These are phyloP conservation scores for Prototheca cutis DNA, from an alignment of 163 green algal genomes.

Conservation along the genomic window DNA sequence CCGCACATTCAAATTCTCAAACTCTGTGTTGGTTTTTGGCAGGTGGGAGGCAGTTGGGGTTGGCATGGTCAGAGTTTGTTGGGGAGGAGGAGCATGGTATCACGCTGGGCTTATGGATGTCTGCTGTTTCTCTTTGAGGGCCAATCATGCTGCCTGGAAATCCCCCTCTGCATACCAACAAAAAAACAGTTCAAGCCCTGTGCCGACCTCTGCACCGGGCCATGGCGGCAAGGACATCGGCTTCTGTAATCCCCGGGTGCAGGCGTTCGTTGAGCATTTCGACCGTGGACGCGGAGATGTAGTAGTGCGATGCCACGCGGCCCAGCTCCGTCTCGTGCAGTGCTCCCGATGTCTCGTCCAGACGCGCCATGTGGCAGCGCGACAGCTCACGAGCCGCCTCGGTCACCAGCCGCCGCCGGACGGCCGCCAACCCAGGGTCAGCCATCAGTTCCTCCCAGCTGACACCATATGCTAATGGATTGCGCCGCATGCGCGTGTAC, in stretches of 20 bases:
- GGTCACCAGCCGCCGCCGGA: constrained; percentile 57
- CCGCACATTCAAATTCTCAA: constrained; percentile 83
- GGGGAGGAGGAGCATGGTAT: too few relatives aligned
- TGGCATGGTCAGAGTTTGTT: too few relatives aligned
- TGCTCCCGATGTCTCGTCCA: constrained; percentile 70
- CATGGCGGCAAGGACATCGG: constrained; percentile 73
- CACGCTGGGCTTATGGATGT: too few relatives aligned
- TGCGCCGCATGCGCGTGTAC: constrained; percentile 73
- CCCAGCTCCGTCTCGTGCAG: constrained; percentile 92
- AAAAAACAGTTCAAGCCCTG: too few relatives aligned
- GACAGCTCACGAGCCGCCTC: constrained; percentile 63
- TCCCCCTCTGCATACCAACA: too few relatives aligned
- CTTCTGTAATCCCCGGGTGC: constrained; percentile 69
- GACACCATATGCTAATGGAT: constrained; percentile 88
- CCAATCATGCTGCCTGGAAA: too few relatives aligned
- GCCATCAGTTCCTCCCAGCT: constrained; percentile 70
- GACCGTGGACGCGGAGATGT: constrained; percentile 75
- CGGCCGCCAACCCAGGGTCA: constrained; percentile 41
- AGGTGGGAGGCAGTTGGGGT: too few relatives aligned
- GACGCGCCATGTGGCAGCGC: constrained; percentile 62
- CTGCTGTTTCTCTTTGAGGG: too few relatives aligned
- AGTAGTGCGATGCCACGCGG: constrained; percentile 89
- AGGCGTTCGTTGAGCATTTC: constrained; percentile 78
- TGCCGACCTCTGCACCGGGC: constrained; percentile 36
- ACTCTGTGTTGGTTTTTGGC: too few relatives aligned